A percentile compares a stretch with the other conserved stretches of the same genome.
Evolutionary conservation across 768 basidiomycete species (phyloP).

Genomic region (Ramaria sp.): DNA sequence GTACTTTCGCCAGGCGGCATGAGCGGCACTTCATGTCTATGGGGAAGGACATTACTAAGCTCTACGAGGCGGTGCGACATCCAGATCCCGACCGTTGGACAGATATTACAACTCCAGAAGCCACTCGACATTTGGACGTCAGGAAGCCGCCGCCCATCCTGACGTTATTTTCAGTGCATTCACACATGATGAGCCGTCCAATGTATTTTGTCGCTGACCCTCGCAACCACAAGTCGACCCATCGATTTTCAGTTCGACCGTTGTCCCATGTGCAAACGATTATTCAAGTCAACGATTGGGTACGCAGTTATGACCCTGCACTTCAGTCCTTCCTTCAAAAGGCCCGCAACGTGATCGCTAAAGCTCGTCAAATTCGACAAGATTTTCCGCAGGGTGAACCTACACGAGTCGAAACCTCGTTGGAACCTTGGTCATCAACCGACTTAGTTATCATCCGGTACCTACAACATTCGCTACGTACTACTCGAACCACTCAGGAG

Average conservation of each 20-base stretch:
- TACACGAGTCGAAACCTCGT: slow-evolving; percentile 18
- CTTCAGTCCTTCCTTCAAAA: slow-evolving; percentile 42
- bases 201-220: slow-evolving; percentile 42
- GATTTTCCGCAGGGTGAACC: slow-evolving; percentile 23
- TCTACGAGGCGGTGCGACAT: slow-evolving; percentile 38
- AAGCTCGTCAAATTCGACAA: slow-evolving; percentile 20
- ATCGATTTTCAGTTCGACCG: slow-evolving; percentile 57
- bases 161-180: slow-evolving; percentile 46
- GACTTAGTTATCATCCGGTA: slow-evolving; percentile 53
- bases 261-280: slow-evolving; percentile 42
- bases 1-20: slow-evolving; percentile 34
- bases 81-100: slow-evolving; percentile 42
- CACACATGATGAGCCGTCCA: slow-evolving; percentile 46
- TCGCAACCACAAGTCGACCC: slow-evolving; percentile 33
- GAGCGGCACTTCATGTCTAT: slow-evolving; percentile 23
- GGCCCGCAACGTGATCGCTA: slow-evolving; percentile 31
- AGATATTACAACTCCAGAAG: slow-evolving; percentile 42
- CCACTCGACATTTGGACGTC: slow-evolving; percentile 32
- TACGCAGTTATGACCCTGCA: slow-evolving; percentile 26
- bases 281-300: slow-evolving; percentile 37
- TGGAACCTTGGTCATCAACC: slow-evolving; percentile 29
- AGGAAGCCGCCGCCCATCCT: slow-evolving; percentile 26
- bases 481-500: slow-evolving; percentile 36
- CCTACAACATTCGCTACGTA: slow-evolving; percentile 42
- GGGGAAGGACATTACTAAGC: slow-evolving; percentile 16